phyloP scores from a whole-genome alignment of 2,329 filamentous ascomycete genomes.

The Karstenula rhodostoma region DNA sequence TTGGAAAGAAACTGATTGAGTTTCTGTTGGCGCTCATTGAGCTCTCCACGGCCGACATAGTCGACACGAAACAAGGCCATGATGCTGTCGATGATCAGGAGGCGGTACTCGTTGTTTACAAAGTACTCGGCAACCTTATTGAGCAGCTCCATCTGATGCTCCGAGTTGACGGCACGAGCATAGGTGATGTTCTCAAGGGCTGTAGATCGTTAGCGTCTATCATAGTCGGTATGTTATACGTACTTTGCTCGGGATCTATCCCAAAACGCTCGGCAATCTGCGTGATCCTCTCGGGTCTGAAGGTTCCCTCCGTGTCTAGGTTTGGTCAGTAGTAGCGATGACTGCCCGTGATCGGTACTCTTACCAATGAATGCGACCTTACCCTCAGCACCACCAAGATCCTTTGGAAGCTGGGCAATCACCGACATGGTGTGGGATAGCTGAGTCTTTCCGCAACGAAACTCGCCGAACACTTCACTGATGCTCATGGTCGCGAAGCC shows the following conservation, averaged over 20 bases:
- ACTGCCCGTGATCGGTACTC: constrained; percentile 3
- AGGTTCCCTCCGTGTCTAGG: constrained; percentile 60
- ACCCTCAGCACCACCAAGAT: constrained; percentile 71
- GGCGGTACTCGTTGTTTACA: constrained; percentile 68
- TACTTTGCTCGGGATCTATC: constrained; percentile 49
- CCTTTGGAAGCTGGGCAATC: constrained; percentile 65
- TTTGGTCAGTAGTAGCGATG: constrained; percentile 20
- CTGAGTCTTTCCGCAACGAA: constrained; percentile 74
- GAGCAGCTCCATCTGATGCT: constrained; percentile 70
- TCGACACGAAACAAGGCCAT: constrained; percentile 75
- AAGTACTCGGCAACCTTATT: constrained; percentile 69
- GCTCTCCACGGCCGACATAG: constrained; percentile 71
- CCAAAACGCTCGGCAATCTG: constrained; percentile 74
- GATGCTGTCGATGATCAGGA: constrained; percentile 74
- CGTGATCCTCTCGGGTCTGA: constrained; percentile 70
- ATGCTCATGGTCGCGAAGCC: constrained; percentile 76
- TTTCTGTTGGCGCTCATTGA: constrained; percentile 73
- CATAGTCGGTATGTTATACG: not conserved
- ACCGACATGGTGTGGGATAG: constrained; percentile 74
- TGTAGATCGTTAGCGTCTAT: constrained; percentile 60
- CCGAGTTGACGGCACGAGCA: constrained; percentile 70
- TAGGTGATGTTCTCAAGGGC: constrained; percentile 74
- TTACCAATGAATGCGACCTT: constrained; percentile 73
- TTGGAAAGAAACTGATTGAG: constrained; percentile 71
- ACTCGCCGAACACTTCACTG: constrained; percentile 70